Percentiles rank a stretch among this genome's conserved stretches.
These are phyloP conservation scores for Penicillium sp. DNA, from an alignment of 2,329 filamentous ascomycete species.

Conservation along the genomic window DNA sequence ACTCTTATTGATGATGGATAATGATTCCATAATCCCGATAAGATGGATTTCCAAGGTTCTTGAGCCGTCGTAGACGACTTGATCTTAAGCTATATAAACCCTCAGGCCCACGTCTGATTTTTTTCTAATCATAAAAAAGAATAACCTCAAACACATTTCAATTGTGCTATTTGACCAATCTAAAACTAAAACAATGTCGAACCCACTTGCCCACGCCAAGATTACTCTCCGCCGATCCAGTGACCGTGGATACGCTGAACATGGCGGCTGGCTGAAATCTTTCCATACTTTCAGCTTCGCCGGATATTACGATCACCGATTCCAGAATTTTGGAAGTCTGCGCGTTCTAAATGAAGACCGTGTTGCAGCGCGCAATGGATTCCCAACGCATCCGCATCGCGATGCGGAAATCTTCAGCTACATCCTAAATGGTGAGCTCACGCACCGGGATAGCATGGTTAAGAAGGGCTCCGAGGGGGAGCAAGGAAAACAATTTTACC, in stretches of 20 bases:
- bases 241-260: conserved; percentile 72
- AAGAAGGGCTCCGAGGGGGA: conserved; percentile 64
- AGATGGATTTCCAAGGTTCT: conserved; percentile 9
- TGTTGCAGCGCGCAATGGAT: conserved; percentile 70
- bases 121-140: background rate
- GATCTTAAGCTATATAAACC: conserved; percentile 12
- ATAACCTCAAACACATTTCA: background rate
- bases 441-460: conserved; percentile 83
- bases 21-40: conserved; percentile 21
- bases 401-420: conserved; percentile 91
- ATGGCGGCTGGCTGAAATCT: conserved; percentile 84
- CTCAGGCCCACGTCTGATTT: background rate
- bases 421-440: conserved; percentile 80
- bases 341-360: conserved; percentile 89
- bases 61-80: conserved; percentile 10
- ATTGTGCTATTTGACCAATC: background rate
- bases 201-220: conserved; percentile 65
- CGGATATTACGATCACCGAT: conserved; percentile 65
- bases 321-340: conserved; percentile 70
- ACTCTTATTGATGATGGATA: conserved; percentile 20
- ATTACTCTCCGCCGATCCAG: conserved; percentile 72
- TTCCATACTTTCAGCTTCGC: conserved; percentile 88
- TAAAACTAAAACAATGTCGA: conserved; percentile 54
- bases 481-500: conserved; percentile 63
- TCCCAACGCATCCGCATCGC: conserved; percentile 80